Conservation (phyloP, 2,329 filamentous ascomycete genomes). For the Exophiala sideris region DNA sequence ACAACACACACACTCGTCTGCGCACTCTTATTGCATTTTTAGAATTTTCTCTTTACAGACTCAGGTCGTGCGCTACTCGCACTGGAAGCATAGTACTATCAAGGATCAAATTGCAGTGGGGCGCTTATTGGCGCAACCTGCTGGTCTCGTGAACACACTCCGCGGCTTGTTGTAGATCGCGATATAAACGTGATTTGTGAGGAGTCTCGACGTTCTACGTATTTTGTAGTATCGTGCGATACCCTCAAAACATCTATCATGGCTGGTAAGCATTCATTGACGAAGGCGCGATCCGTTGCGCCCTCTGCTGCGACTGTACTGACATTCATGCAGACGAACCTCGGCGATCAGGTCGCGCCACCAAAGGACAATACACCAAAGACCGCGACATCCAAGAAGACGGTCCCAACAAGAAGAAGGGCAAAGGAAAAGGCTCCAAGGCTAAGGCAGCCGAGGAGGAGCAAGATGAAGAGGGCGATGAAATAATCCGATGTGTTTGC, state of each 20-base stretch:
- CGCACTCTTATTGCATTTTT: not conserved
- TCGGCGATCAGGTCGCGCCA: conserved; percentile 89
- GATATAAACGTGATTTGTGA: conserved; percentile 25
- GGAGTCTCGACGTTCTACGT: conserved; percentile 12
- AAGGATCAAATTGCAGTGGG: conserved; percentile 3
- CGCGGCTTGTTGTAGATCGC: conserved; percentile 26
- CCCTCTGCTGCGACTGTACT: conserved; percentile 4
- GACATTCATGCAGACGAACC: conserved; percentile 63
- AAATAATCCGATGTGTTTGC: conserved; percentile 89
- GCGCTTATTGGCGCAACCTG: conserved; percentile 9
- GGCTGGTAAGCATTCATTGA: conserved; percentile 58
- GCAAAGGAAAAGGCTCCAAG: conserved; percentile 44
- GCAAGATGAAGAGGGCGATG: conserved; percentile 55
- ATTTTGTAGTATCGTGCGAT: conserved; percentile 15
- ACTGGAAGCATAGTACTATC: conserved; percentile 8
- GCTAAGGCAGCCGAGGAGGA: conserved; percentile 48
- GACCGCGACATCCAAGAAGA: conserved; percentile 72
- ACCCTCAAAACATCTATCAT: conserved; percentile 40
- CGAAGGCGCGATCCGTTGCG: conserved; percentile 7
- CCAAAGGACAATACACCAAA: conserved; percentile 93
- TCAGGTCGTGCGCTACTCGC: not conserved
- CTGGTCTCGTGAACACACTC: conserved; percentile 20
- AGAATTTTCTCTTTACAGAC: not conserved
- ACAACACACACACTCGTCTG: not conserved
- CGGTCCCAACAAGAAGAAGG: conserved; percentile 45